Percentiles rank a stretch among this genome's conserved stretches.
Evolutionary conservation across 257 asterid species (phyloP).

Genomic region (Nicotiana paniculata): DNA sequence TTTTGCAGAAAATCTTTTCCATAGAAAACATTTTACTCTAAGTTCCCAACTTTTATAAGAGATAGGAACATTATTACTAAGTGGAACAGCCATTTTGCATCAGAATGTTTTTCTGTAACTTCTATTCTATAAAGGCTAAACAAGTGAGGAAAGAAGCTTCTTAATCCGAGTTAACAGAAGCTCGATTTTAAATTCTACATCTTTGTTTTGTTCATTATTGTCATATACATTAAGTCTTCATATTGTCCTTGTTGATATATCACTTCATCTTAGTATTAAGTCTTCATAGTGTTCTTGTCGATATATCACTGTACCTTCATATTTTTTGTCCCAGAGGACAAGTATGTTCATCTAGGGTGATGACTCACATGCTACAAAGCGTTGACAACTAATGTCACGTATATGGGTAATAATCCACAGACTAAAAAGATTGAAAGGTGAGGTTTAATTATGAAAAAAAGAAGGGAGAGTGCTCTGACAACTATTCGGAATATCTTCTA

Average conservation of each 20-base stretch:
- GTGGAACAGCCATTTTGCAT: not conserved
- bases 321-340: not conserved
- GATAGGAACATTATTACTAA: not conserved
- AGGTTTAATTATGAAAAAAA: not conserved
- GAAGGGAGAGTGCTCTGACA: not conserved
- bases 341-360: not conserved
- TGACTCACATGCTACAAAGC: not conserved
- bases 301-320: not conserved
- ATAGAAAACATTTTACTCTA: not conserved
- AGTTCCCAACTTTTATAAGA: not conserved
- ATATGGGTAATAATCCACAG: not conserved
- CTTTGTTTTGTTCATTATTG: not conserved
- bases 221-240: not conserved
- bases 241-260: not conserved
- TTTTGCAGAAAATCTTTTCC: not conserved
- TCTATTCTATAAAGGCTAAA: not conserved
- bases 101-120: not conserved
- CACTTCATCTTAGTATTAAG: no score
- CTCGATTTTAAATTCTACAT: not conserved
- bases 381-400: not conserved
- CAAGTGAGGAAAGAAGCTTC: not conserved
- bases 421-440: not conserved
- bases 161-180: not conserved
- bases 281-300: not conserved
- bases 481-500: not conserved